phyloP scores from a whole-genome alignment of 495 filamentous ascomycete genomes.

The Aspergillus bridgeri region DNA sequence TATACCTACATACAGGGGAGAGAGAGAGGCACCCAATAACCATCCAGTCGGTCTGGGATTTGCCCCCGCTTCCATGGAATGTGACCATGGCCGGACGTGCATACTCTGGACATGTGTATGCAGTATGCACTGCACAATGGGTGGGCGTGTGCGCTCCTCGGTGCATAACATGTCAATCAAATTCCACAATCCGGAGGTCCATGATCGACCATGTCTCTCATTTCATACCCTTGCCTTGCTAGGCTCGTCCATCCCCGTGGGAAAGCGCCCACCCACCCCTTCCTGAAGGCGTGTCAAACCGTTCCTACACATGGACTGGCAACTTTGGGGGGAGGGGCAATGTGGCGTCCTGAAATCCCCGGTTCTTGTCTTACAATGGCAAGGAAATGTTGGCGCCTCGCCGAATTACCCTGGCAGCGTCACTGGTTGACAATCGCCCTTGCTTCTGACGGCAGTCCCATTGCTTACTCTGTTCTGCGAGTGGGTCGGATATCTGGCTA shows the following conservation, averaged over 20 bases:
- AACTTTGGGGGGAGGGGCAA: not conserved
- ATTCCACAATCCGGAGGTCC: not conserved
- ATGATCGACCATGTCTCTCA: constrained; percentile 3
- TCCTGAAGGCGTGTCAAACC: constrained; percentile 2
- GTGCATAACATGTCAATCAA: not conserved
- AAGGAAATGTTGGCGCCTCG: not conserved
- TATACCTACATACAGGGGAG: no score
- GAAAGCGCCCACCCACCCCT: not conserved
- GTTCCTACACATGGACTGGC: constrained; percentile 1
- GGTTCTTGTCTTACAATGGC: not conserved
- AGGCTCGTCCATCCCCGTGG: not conserved
- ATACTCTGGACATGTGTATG: constrained; percentile 1
- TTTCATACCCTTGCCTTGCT: constrained; percentile 9
- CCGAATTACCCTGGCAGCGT: not conserved
- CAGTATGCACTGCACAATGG: constrained; percentile 8
- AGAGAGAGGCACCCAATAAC: constrained; percentile 7
- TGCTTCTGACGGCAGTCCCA: not conserved
- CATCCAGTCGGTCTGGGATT: not conserved
- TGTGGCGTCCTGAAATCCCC: not conserved
- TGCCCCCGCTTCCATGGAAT: constrained; percentile 13
- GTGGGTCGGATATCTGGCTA: not conserved
- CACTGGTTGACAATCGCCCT: not conserved
- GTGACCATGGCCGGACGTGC: constrained; percentile 10
- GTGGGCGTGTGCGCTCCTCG: not conserved
- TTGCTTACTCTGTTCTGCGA: not conserved